Evolutionary conservation across 75 land plant species (phyloP).

Genomic region (Selaginella moellendorffii): DNA sequence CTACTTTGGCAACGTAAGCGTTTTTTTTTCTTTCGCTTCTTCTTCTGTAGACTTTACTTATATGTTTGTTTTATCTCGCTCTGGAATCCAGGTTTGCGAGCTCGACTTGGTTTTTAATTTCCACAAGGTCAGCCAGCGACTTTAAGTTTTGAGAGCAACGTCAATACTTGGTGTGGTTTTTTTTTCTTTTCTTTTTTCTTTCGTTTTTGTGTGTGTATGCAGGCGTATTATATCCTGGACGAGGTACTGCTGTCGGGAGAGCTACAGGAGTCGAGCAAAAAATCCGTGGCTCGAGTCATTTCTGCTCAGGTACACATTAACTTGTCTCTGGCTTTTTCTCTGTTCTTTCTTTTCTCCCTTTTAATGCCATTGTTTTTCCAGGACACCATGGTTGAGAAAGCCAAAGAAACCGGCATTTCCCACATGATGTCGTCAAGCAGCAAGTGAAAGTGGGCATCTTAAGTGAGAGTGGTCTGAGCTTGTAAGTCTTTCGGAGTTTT

Average conservation of each 20-base stretch:
- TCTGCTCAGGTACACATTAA: constrained; percentile 1
- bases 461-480: too few relatives aligned
- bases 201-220: background rate
- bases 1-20: constrained; percentile 3
- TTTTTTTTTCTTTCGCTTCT: background rate
- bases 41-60: background rate
- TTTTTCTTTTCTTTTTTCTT: background rate
- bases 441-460: too few relatives aligned
- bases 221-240: constrained; percentile 7
- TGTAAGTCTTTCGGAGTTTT: too few relatives aligned
- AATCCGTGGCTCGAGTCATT: background rate
- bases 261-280: constrained; percentile 6
- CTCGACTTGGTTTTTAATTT: constrained; percentile 8
- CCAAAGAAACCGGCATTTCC: constrained; percentile 81
- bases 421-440: background rate
- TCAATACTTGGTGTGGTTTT: background rate
- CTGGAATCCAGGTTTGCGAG: background rate
- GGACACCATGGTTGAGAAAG: constrained; percentile 89
- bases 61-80: background rate
- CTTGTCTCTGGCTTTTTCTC: background rate
- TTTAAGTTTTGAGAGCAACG: too few relatives aligned
- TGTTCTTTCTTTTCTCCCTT: background rate
- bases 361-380: constrained; percentile 16
- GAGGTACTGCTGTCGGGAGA: background rate
- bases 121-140: constrained; percentile 2